Percentiles rank a stretch among this genome's conserved stretches.
Conservation (phyloP, 345 rosid genomes). For the Eucalyptus curtisii region DNA sequence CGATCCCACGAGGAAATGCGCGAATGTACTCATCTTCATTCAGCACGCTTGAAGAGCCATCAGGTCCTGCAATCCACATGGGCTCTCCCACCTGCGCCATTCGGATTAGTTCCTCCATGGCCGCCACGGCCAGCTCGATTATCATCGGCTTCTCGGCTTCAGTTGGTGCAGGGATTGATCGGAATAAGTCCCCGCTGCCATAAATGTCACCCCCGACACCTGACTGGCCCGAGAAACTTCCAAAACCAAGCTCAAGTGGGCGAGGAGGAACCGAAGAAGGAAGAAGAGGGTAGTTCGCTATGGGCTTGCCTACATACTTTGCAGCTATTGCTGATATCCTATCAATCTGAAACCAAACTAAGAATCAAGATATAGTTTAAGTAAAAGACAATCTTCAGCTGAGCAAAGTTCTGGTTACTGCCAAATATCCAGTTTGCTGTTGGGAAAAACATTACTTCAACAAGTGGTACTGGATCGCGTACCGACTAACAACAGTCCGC, state of each 20-base stretch:
- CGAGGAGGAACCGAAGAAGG: slow-evolving; percentile 53
- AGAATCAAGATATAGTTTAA: background rate
- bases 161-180: slow-evolving; percentile 43
- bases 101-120: slow-evolving; percentile 78
- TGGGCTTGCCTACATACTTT: slow-evolving; percentile 89
- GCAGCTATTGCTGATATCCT: slow-evolving; percentile 90
- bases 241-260: slow-evolving; percentile 59
- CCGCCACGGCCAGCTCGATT: slow-evolving; percentile 71
- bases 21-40: slow-evolving; percentile 63
- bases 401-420: background rate
- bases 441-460: background rate
- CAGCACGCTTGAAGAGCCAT: slow-evolving; percentile 28
- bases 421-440: background rate
- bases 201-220: slow-evolving; percentile 48
- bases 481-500: background rate
- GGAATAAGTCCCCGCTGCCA: slow-evolving; percentile 64
- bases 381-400: background rate
- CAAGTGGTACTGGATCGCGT: background rate
- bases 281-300: slow-evolving; percentile 58
- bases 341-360: slow-evolving; percentile 41
- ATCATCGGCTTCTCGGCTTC: slow-evolving; percentile 60
- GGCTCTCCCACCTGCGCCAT: slow-evolving; percentile 77
- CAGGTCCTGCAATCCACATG: slow-evolving; percentile 48
- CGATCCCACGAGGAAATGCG: slow-evolving; percentile 38
- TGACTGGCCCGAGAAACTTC: slow-evolving; percentile 26